phyloP scores from a whole-genome alignment of 495 filamentous ascomycete genomes.

The Letharia columbiana region DNA sequence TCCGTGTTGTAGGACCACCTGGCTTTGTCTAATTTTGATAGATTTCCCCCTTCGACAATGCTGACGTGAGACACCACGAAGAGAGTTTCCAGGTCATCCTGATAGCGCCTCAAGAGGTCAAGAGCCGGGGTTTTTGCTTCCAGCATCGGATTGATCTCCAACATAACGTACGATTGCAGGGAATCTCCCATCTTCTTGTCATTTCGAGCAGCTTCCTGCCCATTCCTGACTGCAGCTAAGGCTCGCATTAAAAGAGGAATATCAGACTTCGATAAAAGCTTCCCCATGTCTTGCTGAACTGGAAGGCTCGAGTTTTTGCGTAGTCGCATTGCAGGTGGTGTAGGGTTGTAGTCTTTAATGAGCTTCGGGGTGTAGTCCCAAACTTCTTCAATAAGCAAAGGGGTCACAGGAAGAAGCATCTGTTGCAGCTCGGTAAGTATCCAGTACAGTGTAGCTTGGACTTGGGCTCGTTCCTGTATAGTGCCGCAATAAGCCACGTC shows the following conservation, averaged over 20 bases:
- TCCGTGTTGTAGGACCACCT: slow-evolving; percentile 49
- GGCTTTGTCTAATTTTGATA: slow-evolving; percentile 28
- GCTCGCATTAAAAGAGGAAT: slow-evolving; percentile 50
- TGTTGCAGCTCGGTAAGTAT: slow-evolving; percentile 63
- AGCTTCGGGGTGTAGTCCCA: slow-evolving; percentile 66
- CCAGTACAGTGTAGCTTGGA: slow-evolving; percentile 60
- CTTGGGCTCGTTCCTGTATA: slow-evolving; percentile 41
- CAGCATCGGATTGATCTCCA: slow-evolving; percentile 13
- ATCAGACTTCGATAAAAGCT: slow-evolving; percentile 37
- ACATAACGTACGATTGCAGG: slow-evolving; percentile 13
- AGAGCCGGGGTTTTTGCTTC: slow-evolving; percentile 10
- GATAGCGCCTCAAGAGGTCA: slow-evolving; percentile 43
- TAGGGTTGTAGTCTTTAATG: slow-evolving; percentile 43
- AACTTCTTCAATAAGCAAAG: slow-evolving; percentile 77
- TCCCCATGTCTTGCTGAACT: slow-evolving; percentile 23
- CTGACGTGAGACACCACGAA: slow-evolving; percentile 70
- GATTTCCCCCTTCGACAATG: slow-evolving; percentile 33
- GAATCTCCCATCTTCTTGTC: slow-evolving; percentile 20
- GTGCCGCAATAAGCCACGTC: slow-evolving; percentile 67
- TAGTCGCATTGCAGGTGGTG: slow-evolving; percentile 37
- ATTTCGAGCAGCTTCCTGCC: slow-evolving; percentile 52
- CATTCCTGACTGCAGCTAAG: slow-evolving; percentile 54
- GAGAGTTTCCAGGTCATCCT: slow-evolving; percentile 55
- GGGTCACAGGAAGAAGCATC: slow-evolving; percentile 73
- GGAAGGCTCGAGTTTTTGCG: slow-evolving; percentile 31